Base-by-base conservation (phyloP, 1,284 basidiomycete genomes). In the Ceratobasidium sp. region DNA sequence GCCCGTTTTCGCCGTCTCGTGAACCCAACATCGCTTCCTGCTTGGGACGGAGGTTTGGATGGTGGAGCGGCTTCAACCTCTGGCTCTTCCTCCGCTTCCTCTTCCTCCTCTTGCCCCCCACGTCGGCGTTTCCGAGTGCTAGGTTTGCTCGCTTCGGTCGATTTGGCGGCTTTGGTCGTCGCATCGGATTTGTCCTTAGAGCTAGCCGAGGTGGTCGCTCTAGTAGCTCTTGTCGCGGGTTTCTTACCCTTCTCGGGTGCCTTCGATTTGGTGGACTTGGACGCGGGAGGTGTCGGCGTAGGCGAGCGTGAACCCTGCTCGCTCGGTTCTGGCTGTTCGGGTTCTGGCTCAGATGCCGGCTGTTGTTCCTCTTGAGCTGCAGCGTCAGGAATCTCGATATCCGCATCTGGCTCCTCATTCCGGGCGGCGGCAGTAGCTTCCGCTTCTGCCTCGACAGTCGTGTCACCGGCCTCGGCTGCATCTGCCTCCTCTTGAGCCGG, bases 1-100 rank as follows among this genome's bases (percentile, higher is more conserved):
- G 89, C 86, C 41, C 90, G 87, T 79, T 91, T 91, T 75, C 89
- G 85, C 73, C 88, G 86, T 77, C 89, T 84, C 73, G 88, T 82
- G 33, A 91, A 84, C 51, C 89, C 88, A 36, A 64, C 56, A 17
- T 72, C 67, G 31, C 67, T 69, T 15, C 41, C 79, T 83, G 56
- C 81, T 78, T 33, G 81, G 82, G 67, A 72, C 44, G 67, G 56
- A 24, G 67, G 67, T 47, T 72, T 72, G 11, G 67, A 72, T 41
- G 36, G 22, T 24, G 67, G 56, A 19, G 54, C 47, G 15, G 31
- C 44, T 47, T 54, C 66, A 33, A 41, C 33, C 24, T 69, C 66
- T 48, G 81, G 81, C 50, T 74, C 63, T 9, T 7, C 53, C 33
- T 54, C 67, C 6, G 51, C 56, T 31, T 56, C 69, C 22, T 45